Conservation (phyloP, 192 early-diverging fungal genomes). For the Backusella psychrophila region DNA sequence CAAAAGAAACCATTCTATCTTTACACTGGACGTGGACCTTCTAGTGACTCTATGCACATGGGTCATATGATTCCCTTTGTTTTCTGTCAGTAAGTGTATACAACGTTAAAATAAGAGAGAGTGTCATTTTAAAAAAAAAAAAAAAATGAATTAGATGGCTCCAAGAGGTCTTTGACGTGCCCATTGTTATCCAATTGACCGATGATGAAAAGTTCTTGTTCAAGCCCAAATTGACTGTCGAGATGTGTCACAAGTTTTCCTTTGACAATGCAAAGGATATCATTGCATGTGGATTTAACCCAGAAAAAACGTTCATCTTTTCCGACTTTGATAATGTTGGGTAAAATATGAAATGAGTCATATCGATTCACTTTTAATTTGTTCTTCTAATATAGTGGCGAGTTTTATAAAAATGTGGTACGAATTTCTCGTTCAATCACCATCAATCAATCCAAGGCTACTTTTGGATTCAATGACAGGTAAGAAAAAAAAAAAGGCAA, state of each 20-base stretch:
- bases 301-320: constrained; percentile 97
- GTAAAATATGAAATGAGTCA: constrained; percentile 39
- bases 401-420: constrained; percentile 93
- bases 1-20: constrained; percentile 96
- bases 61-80: constrained; percentile 97
- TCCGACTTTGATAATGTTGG: constrained; percentile 89
- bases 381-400: constrained; percentile 50
- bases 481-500: too few species aligned
- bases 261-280: constrained; percentile 89
- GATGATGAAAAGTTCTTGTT: constrained; percentile 99
- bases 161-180: constrained; percentile 94
- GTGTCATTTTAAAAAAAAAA: neutral
- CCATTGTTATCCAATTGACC: constrained; percentile 95
- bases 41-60: constrained; percentile 88
- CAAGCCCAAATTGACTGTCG: constrained; percentile 83
- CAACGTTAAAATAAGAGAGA: neutral
- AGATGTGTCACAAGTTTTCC: constrained; percentile 73
- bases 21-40: constrained; percentile 97
- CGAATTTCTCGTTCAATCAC: constrained; percentile 88
- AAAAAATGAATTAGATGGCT: constrained; percentile 60
- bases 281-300: constrained; percentile 92
- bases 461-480: constrained; percentile 91
- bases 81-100: constrained; percentile 80
- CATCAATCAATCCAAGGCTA: constrained; percentile 72
- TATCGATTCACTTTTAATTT: neutral